These are phyloP conservation scores for Talinum fruticosum DNA, from an alignment of 148 eudicot species.

Conservation along the genomic window DNA sequence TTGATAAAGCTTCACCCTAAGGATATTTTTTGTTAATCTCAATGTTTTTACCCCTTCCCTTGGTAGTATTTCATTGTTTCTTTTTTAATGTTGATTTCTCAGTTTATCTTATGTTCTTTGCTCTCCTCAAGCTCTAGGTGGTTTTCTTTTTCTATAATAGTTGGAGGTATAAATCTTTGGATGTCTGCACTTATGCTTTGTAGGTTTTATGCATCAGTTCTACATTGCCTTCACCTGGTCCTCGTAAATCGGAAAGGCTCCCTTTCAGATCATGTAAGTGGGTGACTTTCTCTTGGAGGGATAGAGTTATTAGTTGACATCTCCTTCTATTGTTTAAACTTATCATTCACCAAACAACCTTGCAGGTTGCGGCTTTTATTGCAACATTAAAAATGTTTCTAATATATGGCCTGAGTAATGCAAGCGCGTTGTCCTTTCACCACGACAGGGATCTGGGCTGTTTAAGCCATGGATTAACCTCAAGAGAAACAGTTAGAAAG, in stretches of 20 bases:
- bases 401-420: constrained; percentile 58
- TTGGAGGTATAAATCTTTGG: constrained; percentile 4
- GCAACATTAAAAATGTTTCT: constrained; percentile 70
- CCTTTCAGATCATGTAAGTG: constrained; percentile 73
- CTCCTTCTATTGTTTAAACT: constrained; percentile 6
- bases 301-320: not conserved
- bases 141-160: not conserved
- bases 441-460: constrained; percentile 36
- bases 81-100: not conserved
- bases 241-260: constrained; percentile 71
- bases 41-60: not conserved
- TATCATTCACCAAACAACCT: constrained; percentile 8
- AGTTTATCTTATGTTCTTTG: not conserved
- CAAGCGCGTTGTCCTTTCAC: constrained; percentile 29
- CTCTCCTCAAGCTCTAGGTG: not conserved
- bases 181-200: constrained; percentile 18
- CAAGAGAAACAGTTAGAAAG: constrained; percentile 38
- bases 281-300: not conserved
- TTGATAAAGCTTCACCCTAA: not conserved
- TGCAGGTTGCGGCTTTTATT: constrained; percentile 83
- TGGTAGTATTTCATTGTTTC: not conserved
- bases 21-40: not conserved
- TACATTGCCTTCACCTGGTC: constrained; percentile 83
- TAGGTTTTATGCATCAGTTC: constrained; percentile 75
- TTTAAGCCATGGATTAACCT: constrained; percentile 20